Evolutionary conservation across 345 rosid genomes (phyloP), one percentile per base, ranked within the genome.

Genomic region (Brassica carinata): DNA sequence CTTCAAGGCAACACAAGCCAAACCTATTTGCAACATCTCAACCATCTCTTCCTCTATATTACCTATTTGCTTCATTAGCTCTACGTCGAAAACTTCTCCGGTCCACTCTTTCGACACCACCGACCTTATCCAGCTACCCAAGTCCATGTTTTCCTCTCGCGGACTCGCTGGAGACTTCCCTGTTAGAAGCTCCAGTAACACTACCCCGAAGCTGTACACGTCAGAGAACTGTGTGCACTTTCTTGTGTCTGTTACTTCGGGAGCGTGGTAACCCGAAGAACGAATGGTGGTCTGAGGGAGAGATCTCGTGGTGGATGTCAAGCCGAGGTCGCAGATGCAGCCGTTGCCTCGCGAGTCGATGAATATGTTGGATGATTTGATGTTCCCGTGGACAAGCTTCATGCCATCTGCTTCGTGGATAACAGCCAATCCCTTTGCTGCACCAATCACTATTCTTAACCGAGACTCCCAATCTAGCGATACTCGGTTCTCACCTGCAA

Each of bases 91-190:
- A 5, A 92, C 97, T 84, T 92, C 94, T 4, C 94, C 92, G 0
- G 97, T 91, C 97, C 96, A 92, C 71, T 92, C 97, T 78, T 92
- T 90, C 13, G 89, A 76, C 8, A 92, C 94, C 2, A 92, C 92
- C 0, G 96, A 89, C 80, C 88, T 82, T 36, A 91, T 90, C 94
- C 96, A 93, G 76, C 92, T 86, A 0, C 90, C 91, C 14, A 93
- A 89, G 81, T 91, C 94, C 59, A 86, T 79, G 14, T 87, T 77
- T 3, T 87, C 83, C 5, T 86, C 90, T 7, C 29, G 79, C 23
- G 78, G 78, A 51, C 85, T 91, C 36, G 82, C 82, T 2, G 97
- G 97, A 14, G 90, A 85, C 84, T 90, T 90, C 17, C 94, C 91
- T 1, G 97, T 89, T 76, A 92, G 81, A 83, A 92, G 82, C 67